Evolutionary conservation across 768 basidiomycete species (phyloP), one percentile per base, ranked within the genome.

Genomic region (Cubamyces lactineus): DNA sequence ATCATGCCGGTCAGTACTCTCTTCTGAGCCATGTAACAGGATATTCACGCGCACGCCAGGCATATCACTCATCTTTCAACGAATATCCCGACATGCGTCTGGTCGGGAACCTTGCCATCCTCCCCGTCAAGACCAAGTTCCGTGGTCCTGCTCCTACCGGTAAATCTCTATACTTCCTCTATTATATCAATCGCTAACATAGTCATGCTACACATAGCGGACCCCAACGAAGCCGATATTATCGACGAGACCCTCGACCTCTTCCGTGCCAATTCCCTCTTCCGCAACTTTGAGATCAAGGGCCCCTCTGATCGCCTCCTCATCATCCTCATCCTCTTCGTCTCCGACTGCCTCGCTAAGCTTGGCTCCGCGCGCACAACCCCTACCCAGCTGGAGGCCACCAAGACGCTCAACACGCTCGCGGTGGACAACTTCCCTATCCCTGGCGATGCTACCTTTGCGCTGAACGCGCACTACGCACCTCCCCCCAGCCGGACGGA

Each of bases 221-320:
- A 96, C 73, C 81, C 86, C 1, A 83, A 85, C 9, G 78, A 86
- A 62, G 83, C 86, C 26, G 97, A 99, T 75, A 94, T 98, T 68
- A 84, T 98, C 66, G 96, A 98, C 76, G 97, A 99, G 77, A 89
- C 94, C 1, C 81, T 99, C 48, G 92, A 96, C 77, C 86, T 98
- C 62, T 99, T 99, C 79, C 91, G 97, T 57, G 96, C 96, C 71
- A 99, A 99, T 78, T 97, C 96, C 40, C 89, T 99, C 63, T 99
- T 99, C 79, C 90, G 97, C 71, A 98, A 98, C 79, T 99, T 98
- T 70, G 97, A 99, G 81, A 98, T 99, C 85, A 96, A 98, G 74
- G 96, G 95, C 17, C 92, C 94, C 57, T 94, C 95, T 53, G 96
- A 97, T 81, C 88, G 96, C 61, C 87, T 94, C 42, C 84, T 99